Evolutionary conservation across 441 rosid species (phyloP).

Genomic region (Eutrema salsugineum): DNA sequence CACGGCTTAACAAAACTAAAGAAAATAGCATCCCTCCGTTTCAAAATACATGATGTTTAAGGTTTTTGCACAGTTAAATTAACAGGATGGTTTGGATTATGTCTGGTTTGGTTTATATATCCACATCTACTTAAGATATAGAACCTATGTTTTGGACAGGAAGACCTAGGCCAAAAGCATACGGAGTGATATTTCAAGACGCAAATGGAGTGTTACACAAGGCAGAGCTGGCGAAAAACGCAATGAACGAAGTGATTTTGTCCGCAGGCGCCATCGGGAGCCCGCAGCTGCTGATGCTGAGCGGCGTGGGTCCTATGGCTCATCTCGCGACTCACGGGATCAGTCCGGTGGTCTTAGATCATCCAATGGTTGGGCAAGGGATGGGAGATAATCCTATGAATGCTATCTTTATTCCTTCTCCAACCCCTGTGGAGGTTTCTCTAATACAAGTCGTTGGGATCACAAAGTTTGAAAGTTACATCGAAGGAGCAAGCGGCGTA

Average conservation of each 20-base stretch:
- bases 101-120: background rate
- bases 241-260: conserved; percentile 38
- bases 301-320: conserved; percentile 46
- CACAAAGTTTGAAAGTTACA: conserved; percentile 40
- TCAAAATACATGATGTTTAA: too few relatives aligned
- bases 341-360: conserved; percentile 35
- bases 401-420: conserved; percentile 43
- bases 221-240: conserved; percentile 26
- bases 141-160: conserved; percentile 28
- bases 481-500: conserved; percentile 50
- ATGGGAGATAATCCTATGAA: conserved; percentile 64
- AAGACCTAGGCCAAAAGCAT: conserved; percentile 39
- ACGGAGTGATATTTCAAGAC: conserved; percentile 44
- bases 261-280: conserved; percentile 51
- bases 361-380: conserved; percentile 53
- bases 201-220: conserved; percentile 34
- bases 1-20: too few relatives aligned
- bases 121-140: background rate
- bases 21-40: too few relatives aligned
- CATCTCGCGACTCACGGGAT: conserved; percentile 39
- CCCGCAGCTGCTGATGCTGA: conserved; percentile 52
- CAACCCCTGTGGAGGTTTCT: conserved; percentile 48
- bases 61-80: too few relatives aligned
- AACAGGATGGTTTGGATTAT: background rate
- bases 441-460: conserved; percentile 58